Evolutionary conservation across 169 alveolate species (phyloP).

Genomic region (Neospora caninum): DNA sequence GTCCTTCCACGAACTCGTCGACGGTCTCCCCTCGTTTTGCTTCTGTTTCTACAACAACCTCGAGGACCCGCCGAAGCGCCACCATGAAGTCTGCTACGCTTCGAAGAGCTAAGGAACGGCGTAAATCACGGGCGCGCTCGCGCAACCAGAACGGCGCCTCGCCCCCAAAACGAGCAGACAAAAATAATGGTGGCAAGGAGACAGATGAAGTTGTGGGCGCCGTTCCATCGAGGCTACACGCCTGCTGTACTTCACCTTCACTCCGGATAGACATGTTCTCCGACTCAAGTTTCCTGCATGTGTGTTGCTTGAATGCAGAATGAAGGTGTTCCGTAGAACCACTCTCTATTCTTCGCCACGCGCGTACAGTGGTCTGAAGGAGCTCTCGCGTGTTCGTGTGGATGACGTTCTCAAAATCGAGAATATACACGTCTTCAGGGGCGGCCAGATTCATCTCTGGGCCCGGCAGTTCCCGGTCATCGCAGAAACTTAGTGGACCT

Average conservation of each 20-base stretch:
- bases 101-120: conserved; percentile 23
- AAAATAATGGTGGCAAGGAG: not conserved
- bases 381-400: conserved; percentile 5
- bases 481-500: not conserved
- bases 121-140: conserved; percentile 30
- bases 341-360: conserved; percentile 23
- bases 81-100: conserved; percentile 40
- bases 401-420: conserved; percentile 9
- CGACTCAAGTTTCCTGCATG: no score
- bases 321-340: not conserved
- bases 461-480: not conserved
- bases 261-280: no score
- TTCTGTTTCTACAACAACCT: not conserved
- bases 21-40: not conserved
- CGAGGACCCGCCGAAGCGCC: not conserved
- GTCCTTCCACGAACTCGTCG: not conserved
- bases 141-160: not conserved
- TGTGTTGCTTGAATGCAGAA: not conserved
- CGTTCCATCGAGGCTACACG: no score
- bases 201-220: not conserved
- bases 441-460: not conserved
- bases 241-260: no score
- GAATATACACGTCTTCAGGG: conserved; percentile 21
- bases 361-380: not conserved
- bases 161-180: not conserved